phyloP scores from a whole-genome alignment of 163 green algal genomes.

The Coccomyxa subellipsoidea region DNA sequence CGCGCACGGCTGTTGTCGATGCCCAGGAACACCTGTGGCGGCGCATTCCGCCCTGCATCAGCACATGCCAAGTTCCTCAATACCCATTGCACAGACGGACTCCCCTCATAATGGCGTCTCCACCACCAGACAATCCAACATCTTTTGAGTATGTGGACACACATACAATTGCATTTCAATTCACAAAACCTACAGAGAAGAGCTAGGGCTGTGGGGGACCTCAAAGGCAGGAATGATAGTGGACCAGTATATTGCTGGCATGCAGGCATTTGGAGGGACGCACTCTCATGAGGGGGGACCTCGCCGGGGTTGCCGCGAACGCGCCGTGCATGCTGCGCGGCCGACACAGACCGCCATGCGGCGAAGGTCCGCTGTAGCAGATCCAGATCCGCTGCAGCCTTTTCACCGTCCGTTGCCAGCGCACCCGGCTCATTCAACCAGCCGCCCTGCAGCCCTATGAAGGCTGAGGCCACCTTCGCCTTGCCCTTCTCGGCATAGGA shows the following conservation, averaged over 20 bases:
- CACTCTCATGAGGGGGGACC: not conserved
- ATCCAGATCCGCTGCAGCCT: not conserved
- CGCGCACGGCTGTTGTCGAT: constrained; percentile 46
- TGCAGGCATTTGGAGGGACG: not conserved
- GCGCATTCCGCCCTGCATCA: constrained; percentile 23
- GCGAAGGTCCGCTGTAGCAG: constrained; percentile 16
- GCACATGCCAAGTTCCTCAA: constrained; percentile 9
- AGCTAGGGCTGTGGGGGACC: no score
- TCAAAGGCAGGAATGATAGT: no score
- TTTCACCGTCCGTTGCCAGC: not conserved
- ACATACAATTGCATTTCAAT: no score
- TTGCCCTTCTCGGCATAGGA: not conserved
- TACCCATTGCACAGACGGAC: not conserved
- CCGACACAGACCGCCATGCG: constrained; percentile 15
- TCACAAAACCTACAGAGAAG: no score
- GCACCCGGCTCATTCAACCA: not conserved
- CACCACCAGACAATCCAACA: not conserved
- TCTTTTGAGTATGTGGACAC: not conserved
- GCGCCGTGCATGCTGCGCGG: not conserved
- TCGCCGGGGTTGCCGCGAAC: not conserved
- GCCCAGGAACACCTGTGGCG: constrained; percentile 40
- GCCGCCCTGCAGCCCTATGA: not conserved
- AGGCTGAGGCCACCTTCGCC: not conserved
- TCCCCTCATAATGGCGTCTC: no score
- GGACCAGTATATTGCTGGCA: no score